Percentiles rank a stretch among this genome's conserved stretches.
These are phyloP conservation scores for Xylaria sp. DNA, from an alignment of 2,329 filamentous ascomycete genomes.

Conservation along the genomic window DNA sequence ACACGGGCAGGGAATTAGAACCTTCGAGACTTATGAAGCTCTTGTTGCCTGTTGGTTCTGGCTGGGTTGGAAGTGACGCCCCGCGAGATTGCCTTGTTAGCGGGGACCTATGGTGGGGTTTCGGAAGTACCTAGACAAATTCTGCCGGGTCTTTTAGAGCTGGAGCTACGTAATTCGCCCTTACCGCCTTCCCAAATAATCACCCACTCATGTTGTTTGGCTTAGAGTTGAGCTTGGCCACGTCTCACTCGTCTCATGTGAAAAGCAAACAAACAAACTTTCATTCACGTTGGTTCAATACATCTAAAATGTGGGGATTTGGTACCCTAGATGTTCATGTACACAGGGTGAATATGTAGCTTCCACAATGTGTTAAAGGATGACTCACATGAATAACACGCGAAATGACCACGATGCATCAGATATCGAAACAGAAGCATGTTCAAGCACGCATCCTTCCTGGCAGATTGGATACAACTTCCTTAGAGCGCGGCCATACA, in stretches of 20 bases:
- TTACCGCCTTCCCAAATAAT: not conserved
- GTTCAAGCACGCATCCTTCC: not conserved
- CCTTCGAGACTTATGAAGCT: not conserved
- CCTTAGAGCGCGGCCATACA: not conserved
- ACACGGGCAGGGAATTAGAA: not conserved
- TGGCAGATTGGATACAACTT: not conserved
- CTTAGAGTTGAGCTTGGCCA: too few relatives aligned
- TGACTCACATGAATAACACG: not conserved
- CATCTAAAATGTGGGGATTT: not conserved
- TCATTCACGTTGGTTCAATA: not conserved
- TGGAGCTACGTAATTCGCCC: slow-evolving; percentile 6
- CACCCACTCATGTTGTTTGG: not conserved
- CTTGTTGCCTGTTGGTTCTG: not conserved
- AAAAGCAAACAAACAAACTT: not conserved
- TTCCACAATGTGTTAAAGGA: not conserved
- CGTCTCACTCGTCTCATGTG: too few relatives aligned
- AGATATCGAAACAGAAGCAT: not conserved
- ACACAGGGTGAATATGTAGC: not conserved
- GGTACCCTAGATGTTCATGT: not conserved
- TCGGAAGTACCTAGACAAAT: not conserved
- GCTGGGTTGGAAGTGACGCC: not conserved
- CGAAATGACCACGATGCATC: not conserved
- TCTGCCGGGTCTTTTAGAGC: not conserved
- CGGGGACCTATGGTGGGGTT: slow-evolving; percentile 8
- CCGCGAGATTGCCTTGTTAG: not conserved